These are phyloP conservation scores for Tuber borchii DNA, from an alignment of 495 filamentous ascomycete genomes.

Conservation along the genomic window DNA sequence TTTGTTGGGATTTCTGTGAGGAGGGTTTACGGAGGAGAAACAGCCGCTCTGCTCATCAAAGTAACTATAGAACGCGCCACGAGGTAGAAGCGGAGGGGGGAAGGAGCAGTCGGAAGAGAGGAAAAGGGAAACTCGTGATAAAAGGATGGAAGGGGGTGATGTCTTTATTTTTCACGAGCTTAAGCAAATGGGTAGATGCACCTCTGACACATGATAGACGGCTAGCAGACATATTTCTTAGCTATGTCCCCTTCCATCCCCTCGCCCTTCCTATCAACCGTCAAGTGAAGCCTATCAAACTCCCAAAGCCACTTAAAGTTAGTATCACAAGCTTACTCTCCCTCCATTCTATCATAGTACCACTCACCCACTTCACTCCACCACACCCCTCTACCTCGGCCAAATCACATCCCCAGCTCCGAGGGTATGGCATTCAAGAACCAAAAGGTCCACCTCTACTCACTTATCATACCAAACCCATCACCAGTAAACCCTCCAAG, in stretches of 20 bases:
- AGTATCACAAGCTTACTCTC: background rate
- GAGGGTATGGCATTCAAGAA: background rate
- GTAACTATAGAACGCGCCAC: background rate
- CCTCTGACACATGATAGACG: background rate
- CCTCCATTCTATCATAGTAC: too few relatives aligned
- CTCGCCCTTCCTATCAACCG: background rate
- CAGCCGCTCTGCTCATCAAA: background rate
- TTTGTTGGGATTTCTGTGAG: background rate
- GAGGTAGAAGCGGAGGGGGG: background rate
- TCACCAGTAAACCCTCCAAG: background rate
- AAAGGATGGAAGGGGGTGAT: background rate
- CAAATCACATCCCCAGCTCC: background rate
- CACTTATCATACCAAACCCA: background rate
- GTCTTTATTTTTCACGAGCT: background rate
- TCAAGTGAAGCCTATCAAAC: background rate
- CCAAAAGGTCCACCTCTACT: background rate
- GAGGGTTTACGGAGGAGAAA: background rate
- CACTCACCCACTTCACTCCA: background rate
- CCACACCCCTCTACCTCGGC: background rate
- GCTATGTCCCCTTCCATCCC: background rate
- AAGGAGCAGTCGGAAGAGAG: background rate
- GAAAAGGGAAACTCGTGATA: background rate
- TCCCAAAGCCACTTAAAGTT: background rate
- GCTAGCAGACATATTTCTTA: background rate
- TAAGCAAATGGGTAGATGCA: background rate